Base-by-base conservation (phyloP, 2,329 filamentous ascomycete genomes). In the Calonectria pseudoreteaudii region DNA sequence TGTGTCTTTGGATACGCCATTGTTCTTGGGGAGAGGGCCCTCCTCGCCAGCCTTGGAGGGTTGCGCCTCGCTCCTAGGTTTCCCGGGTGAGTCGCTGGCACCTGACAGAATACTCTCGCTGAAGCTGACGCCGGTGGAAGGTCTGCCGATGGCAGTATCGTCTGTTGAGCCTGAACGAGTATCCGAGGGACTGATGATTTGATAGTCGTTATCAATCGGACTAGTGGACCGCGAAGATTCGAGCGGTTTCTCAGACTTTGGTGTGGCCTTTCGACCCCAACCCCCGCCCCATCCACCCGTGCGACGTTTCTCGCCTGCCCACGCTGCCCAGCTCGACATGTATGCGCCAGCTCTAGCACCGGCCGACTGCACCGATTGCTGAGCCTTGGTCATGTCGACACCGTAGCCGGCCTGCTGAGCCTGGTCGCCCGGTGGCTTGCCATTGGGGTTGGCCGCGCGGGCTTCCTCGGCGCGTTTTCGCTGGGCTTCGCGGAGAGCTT, bases 281-380 rank as follows among this genome's bases (percentile, higher is more conserved):
- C 84, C 83, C 30, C 80, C 83, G 30, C 83, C 88, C 81, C 87
- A 86, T 60, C 84, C 88, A n/a, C 84, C 86, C 4, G 82, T 81
- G 80, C 93, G 94, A 75, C 93, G 89, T 86, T 96, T 96, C 86
- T 97, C 94, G 65, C 92, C 92, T 2, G 92, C 92, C 92, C 92
- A 94, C 0, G 87, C 85, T 1, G 92, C 91, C 92, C 92, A 94
- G 78, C 91, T 93, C 49, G 91, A 92, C 78, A 94, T 89, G 82
- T 93, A 94, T 6, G 91, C 88, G 52, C 91, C 88, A 2, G 92
- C 92, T 79, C 89, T 90, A 68, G 86, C 85, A 18, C 90, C 87
- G 13, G 91, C 88, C 0, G 88, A 85, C 79, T 87, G 86, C 38
- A 84, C 85, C 2, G 87, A 84, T 66, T 87, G 85, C 73, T 88